phyloP scores from a whole-genome alignment of 495 filamentous ascomycete genomes.

The Xylaria palmicola region DNA sequence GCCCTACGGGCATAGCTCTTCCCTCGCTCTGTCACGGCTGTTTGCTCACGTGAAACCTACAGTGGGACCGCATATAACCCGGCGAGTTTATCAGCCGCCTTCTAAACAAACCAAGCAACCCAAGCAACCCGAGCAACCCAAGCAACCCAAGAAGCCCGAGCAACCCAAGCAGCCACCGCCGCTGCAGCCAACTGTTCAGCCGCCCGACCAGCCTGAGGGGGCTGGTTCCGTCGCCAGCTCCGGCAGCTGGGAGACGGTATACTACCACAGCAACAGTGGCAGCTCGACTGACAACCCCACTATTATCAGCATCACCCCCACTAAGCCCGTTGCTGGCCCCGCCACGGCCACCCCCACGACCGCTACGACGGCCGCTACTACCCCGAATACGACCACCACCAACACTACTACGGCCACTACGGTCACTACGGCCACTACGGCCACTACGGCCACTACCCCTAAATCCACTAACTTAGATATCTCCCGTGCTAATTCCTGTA shows the following conservation, averaged over 20 bases:
- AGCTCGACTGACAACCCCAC: too few relatives aligned
- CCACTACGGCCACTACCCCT: neutral
- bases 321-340: slow-evolving; percentile 22
- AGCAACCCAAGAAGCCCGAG: slow-evolving; percentile 56
- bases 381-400: neutral
- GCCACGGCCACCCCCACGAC: slow-evolving; percentile 24
- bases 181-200: too few relatives aligned
- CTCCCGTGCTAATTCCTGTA: too few relatives aligned
- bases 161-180: too few relatives aligned
- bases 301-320: slow-evolving; percentile 32
- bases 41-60: neutral
- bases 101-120: slow-evolving; percentile 56
- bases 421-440: neutral
- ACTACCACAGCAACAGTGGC: too few relatives aligned
- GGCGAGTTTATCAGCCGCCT: too few relatives aligned
- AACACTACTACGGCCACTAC: neutral
- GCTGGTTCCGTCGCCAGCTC: too few relatives aligned
- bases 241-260: too few relatives aligned
- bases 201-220: too few relatives aligned
- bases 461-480: too few relatives aligned
- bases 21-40: neutral
- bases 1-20: too few relatives aligned
- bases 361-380: neutral
- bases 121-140: too few relatives aligned
- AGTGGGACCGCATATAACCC: slow-evolving; percentile 67